Percentiles rank a stretch among this genome's conserved stretches.
These are phyloP conservation scores for Kodamaea ohmeri DNA, from an alignment of 1,139 yeast species.

Conservation along the genomic window DNA sequence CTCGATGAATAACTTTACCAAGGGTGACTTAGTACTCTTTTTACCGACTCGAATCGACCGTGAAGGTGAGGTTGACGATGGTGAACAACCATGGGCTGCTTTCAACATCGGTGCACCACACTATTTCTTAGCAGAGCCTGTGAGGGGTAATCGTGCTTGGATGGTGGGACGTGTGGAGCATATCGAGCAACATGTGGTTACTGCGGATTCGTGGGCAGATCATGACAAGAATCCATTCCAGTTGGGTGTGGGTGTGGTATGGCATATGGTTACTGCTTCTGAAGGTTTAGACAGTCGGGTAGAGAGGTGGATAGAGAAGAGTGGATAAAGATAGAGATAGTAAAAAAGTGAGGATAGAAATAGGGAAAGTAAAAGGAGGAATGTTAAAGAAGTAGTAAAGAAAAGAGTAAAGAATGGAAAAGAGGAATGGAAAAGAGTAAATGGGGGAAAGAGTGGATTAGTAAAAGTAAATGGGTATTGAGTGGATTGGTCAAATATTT, in stretches of 20 bases:
- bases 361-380: no score
- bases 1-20: slow-evolving; percentile 61
- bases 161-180: slow-evolving; percentile 59
- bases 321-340: not conserved
- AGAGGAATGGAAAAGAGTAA: not conserved
- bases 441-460: not conserved
- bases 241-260: slow-evolving; percentile 44
- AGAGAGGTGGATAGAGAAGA: slow-evolving; percentile 2
- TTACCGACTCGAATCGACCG: slow-evolving; percentile 66
- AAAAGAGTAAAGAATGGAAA: not conserved
- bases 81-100: slow-evolving; percentile 76
- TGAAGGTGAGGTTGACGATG: slow-evolving; percentile 12
- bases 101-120: slow-evolving; percentile 82
- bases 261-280: slow-evolving; percentile 50
- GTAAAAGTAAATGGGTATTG: not conserved
- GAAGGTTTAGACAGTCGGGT: slow-evolving; percentile 24
- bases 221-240: slow-evolving; percentile 45
- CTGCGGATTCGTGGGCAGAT: slow-evolving; percentile 32
- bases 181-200: slow-evolving; percentile 48
- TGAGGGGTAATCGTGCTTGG: slow-evolving; percentile 55
- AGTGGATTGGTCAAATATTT: no score
- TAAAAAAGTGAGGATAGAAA: not conserved
- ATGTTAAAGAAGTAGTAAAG: no score
- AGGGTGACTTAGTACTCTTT: slow-evolving; percentile 76
- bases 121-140: slow-evolving; percentile 49